Percentiles rank a stretch among this genome's conserved stretches.
These are phyloP conservation scores for Linaria vulgaris DNA, from an alignment of 257 asterid species.

Conservation along the genomic window DNA sequence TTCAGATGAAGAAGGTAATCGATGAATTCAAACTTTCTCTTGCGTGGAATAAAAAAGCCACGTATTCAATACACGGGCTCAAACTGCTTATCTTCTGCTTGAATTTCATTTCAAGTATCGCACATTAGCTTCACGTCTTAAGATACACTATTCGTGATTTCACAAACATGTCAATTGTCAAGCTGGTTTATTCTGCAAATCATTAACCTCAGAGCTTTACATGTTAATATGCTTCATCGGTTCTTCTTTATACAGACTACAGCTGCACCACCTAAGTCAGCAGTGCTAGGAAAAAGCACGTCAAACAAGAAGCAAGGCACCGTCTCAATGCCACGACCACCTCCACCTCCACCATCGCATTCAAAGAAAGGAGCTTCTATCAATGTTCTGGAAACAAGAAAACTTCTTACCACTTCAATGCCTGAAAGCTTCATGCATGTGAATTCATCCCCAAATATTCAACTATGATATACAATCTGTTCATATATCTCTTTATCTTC, in stretches of 20 bases:
- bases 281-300: slow-evolving; percentile 41
- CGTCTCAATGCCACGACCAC: slow-evolving; percentile 51
- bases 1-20: slow-evolving; percentile 44
- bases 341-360: slow-evolving; percentile 42
- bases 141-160: not conserved
- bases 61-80: no score
- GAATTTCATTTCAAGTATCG: no score
- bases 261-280: slow-evolving; percentile 42
- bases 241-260: slow-evolving; percentile 38
- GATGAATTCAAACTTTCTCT: no score
- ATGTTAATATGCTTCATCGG: no score
- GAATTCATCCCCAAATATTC: slow-evolving; percentile 61
- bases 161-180: not conserved
- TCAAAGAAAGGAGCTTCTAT: slow-evolving; percentile 42
- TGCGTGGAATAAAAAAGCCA: no score
- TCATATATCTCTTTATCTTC: no score
- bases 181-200: no score
- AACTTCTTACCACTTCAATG: slow-evolving; percentile 29
- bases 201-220: no score
- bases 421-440: slow-evolving; percentile 40
- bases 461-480: slow-evolving; percentile 23
- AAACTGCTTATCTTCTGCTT: no score
- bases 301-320: slow-evolving; percentile 42
- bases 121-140: no score
- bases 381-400: slow-evolving; percentile 28